Percentiles rank a stretch among this genome's conserved stretches.
phyloP scores from a whole-genome alignment of 495 filamentous ascomycete species.

The Penicillium malachiteum region DNA sequence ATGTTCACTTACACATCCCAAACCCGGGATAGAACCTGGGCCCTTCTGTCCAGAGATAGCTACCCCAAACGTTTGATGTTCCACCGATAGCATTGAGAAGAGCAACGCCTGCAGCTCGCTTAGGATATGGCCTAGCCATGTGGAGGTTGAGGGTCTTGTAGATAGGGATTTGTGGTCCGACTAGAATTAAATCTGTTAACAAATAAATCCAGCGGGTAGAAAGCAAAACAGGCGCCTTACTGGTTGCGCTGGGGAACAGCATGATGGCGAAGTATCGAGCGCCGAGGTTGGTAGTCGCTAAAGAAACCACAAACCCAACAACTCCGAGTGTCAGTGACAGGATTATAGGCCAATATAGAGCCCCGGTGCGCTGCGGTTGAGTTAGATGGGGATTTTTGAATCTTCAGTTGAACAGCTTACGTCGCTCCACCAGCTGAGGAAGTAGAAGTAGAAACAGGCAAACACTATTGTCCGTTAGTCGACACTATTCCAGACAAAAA shows the following conservation, averaged over 20 bases:
- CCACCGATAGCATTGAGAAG: not conserved
- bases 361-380: not conserved
- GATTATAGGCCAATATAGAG: not conserved
- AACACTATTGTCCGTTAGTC: not conserved
- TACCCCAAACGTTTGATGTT: not conserved
- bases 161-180: not conserved
- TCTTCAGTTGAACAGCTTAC: not conserved
- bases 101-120: not conserved
- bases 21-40: not conserved
- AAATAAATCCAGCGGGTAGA: not conserved
- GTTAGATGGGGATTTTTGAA: not conserved
- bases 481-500: not conserved
- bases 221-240: not conserved
- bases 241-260: not conserved
- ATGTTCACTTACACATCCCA: not conserved
- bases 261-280: not conserved
- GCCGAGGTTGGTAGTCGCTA: not conserved
- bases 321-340: not conserved
- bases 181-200: not conserved
- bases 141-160: not conserved
- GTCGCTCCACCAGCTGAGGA: not conserved
- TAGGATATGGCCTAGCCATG: not conserved
- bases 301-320: not conserved
- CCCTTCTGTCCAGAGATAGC: not conserved
- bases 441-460: not conserved